Base-by-base conservation (phyloP, 768 basidiomycete species). In the Podaxis sp. region DNA sequence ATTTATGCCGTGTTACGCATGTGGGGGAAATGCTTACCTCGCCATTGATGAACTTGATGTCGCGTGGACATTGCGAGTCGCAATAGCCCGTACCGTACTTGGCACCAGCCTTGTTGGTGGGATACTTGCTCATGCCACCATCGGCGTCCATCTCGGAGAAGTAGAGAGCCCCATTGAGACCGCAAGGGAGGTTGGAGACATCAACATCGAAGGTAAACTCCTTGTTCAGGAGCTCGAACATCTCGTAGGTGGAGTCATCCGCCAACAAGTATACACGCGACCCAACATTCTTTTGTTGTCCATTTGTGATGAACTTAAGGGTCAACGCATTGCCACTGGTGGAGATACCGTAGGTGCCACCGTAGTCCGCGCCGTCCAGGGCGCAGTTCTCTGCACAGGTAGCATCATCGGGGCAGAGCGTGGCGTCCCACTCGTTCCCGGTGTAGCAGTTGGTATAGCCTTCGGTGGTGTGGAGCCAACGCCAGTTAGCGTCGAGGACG, bases 401-500 rank as follows among this genome's bases (percentile, higher is more conserved):
- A 8, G 65, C 67, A 51, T 70, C 68, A 68, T 78, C 73, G 30
- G 79, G 74, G 72, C 80, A 82, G 52, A 80, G 65, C 44, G 79
- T 70, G 3, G 74, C 65, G 36, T 69, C 64, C 66, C 68, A 69
- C 42, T 65, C 65, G 65, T 69, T 69, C 8, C 66, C 68, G 55
- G 79, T 81, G 66, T 71, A 73, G 63, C 72, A 73, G 61, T 73
- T 73, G 65, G 67, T 71, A 46, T 63, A 68, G 57, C 69, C 66
- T 30, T 55, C 39, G 51, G 67, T 71, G 62, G 56, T 65, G 66
- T 77, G 75, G n/a, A 75, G 63, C 77, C 77, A 80, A 52, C 80
- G 78, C 80, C 80, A 81, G 73, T 80, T 80, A 54, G 76, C 52
- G 67, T 80, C 80, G 69, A 81, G 75, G 17, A 76, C 76, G 63